Conservation (phyloP, 2,329 filamentous ascomycete genomes). For the Periconia digitata region DNA sequence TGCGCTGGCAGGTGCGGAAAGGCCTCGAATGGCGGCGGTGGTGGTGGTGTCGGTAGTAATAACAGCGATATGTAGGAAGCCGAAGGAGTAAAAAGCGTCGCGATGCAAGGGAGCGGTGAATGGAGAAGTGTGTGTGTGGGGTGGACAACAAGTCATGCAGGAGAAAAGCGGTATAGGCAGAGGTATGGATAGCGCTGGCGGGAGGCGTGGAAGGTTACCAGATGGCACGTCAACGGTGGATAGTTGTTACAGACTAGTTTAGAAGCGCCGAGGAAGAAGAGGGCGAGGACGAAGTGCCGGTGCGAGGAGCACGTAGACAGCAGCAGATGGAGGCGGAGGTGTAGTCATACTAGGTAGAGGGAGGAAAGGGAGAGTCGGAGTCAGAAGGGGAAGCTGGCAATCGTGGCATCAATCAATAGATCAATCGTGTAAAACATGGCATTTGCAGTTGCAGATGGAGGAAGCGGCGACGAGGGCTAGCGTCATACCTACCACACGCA, state of each 20-base stretch:
- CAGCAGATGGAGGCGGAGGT: background rate
- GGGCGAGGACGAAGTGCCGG: background rate
- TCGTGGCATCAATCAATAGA: no score
- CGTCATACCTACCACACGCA: background rate
- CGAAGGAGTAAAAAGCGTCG: no score
- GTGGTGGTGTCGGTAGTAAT: no score
- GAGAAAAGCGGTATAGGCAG: slow-evolving; percentile 2
- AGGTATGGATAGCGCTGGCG: background rate
- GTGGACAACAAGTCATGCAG: slow-evolving; percentile 1
- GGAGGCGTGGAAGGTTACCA: background rate
- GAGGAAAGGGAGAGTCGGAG: background rate
- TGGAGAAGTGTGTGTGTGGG: background rate
- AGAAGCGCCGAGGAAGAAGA: background rate
- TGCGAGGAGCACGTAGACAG: background rate
- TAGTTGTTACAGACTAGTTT: background rate
- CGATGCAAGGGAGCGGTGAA: background rate
- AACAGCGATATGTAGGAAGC: no score
- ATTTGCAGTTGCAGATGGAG: background rate
- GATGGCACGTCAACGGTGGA: background rate
- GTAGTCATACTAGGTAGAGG: background rate
- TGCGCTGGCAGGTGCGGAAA: slow-evolving; percentile 13
- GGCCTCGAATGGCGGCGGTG: slow-evolving; percentile 16
- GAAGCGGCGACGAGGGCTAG: background rate
- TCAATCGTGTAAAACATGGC: no score
- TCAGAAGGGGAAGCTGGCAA: background rate